Evolutionary conservation across 108 stramenopile species (phyloP), one percentile per base, ranked within the genome.

Genomic region (Cyclostephanos invisitatus): DNA sequence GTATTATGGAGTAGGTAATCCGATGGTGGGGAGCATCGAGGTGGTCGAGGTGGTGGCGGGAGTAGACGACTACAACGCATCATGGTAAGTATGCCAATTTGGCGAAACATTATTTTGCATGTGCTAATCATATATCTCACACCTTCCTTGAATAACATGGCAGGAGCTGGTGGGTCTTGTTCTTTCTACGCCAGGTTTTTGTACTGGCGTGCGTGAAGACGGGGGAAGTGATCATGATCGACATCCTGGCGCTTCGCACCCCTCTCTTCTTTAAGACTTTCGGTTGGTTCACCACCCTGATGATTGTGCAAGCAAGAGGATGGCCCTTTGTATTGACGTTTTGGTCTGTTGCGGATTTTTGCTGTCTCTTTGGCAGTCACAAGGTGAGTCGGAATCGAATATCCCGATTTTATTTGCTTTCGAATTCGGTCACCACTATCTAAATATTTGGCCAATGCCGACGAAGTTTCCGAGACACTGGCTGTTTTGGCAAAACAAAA

Each of bases 251-350:
- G 15, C 57, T 87, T 28, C 50, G 81, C 12, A 83, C 84, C 25
- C 67, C 75, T 7, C 17, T 79, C 2, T 73, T 77, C 25, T 40
- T 86, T 28, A 78, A 69, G 48, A 32, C 71, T 5, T 37, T 90
- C 21, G 87, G 87, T 21, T 82, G 74, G 4, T 62, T 84, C 56
- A 70, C 72, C 24, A 82, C 85, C n/a, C 72, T 90, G 11, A 67
- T 83, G 59, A 61, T 86, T 50, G 73, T 87, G 18, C 89, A 90
- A 66, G 70, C 82, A 42, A 74, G 81, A 51, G 87, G 85, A 22
- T 85, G 81, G 71, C 85, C 83, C 11, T 84, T 65, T 40, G 46
- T 76, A 14, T 11, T 86, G 7, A 69, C 61, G 24, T 81, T 81
- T 57, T 53, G 67, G 36, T 42, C 44, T 15, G 27, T 71, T 22